Base-by-base conservation (phyloP, 768 basidiomycete species). In the Tephrocybe sp. region DNA sequence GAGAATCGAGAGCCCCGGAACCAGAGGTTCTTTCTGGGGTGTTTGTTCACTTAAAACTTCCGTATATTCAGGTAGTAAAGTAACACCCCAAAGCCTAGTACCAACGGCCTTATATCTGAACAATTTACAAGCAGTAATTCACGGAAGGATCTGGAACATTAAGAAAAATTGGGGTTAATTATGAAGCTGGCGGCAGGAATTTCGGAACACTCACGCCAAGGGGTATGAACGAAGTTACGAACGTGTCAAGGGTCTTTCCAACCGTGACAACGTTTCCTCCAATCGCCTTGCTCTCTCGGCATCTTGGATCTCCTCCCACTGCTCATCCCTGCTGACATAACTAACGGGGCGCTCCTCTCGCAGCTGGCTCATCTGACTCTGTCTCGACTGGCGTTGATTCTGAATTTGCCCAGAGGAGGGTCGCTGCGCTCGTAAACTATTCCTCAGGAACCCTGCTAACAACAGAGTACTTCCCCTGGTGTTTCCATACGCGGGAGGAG, bases 401-500 rank as follows among this genome's bases (percentile, higher is more conserved):
- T 65, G 64, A n/a, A n/a, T n/a, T n/a, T n/a, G 36, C 25, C 57
- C 66, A 46, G 76, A 74, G 12, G 54, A 41, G 44, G 76, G 78
- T 47, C 79, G 68, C 59, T 79, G 74, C 25, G 73, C 72, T n/a
- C 80, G 60, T 56, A 80, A 57, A 50, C 73, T 75, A 21, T 77
- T 68, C 36, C 69, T 65, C 45, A 86, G 60, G 62, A 73, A 77
- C 5, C 82, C 80, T 1, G 76, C 60, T 16, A 87, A 70, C 36
- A 88, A 59, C 36, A 88, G 70, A 16, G 74, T 84, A 66, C 83
- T 86, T 28, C 84, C 86, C 40, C 86, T 76, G 16, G 84, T 86
- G 56, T 86, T 76, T 19, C 87, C 87, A 62, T 89, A 89, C n/a
- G 84, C 84, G 9, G 87, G 87, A 6, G 87, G 87, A 1, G 87